Evolutionary conservation across 2,329 filamentous ascomycete species (phyloP).

Genomic region (Aspergillus latus): DNA sequence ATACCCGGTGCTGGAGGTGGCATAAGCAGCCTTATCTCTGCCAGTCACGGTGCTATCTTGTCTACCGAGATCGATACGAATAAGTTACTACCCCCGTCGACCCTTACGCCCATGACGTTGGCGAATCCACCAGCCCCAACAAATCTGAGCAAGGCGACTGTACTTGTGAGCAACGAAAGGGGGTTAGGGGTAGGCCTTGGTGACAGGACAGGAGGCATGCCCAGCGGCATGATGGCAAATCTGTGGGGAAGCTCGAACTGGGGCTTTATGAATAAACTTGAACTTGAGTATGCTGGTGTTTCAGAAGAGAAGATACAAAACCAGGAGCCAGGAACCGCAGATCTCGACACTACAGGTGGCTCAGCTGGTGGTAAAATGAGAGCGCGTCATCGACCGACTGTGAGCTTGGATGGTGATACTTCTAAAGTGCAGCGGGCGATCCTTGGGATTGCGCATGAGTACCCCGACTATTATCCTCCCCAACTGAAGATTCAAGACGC

Average conservation of each 20-base stretch:
- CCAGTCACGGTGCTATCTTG: conserved; percentile 71
- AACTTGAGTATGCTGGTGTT: conserved; percentile 52
- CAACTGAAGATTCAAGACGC: conserved; percentile 84
- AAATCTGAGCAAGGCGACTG: conserved; percentile 80
- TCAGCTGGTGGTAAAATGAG: conserved; percentile 26
- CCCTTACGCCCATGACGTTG: conserved; percentile 76
- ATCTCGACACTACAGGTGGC: conserved; percentile 23
- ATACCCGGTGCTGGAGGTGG: conserved; percentile 56
- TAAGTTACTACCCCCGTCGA: conserved; percentile 53
- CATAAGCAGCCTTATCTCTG: conserved; percentile 81
- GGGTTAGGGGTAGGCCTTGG: conserved; percentile 62
- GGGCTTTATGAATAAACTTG: conserved; percentile 65
- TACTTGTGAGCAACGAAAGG: conserved; percentile 76
- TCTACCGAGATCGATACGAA: conserved; percentile 36
- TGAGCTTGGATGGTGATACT: conserved; percentile 53
- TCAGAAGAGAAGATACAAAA: conserved; percentile 29
- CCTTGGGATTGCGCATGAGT: conserved; percentile 47
- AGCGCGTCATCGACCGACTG: conserved; percentile 54
- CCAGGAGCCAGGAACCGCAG: conserved; percentile 20
- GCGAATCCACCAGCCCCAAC: conserved; percentile 81
- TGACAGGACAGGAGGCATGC: conserved; percentile 66
- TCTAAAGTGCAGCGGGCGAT: conserved; percentile 37
- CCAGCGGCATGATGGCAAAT: conserved; percentile 85
- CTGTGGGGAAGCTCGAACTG: conserved; percentile 89
- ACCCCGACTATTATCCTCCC: conserved; percentile 75